These are phyloP conservation scores for Psilocybe subaeruginosa DNA, from an alignment of 768 basidiomycete species.

Conservation along the genomic window DNA sequence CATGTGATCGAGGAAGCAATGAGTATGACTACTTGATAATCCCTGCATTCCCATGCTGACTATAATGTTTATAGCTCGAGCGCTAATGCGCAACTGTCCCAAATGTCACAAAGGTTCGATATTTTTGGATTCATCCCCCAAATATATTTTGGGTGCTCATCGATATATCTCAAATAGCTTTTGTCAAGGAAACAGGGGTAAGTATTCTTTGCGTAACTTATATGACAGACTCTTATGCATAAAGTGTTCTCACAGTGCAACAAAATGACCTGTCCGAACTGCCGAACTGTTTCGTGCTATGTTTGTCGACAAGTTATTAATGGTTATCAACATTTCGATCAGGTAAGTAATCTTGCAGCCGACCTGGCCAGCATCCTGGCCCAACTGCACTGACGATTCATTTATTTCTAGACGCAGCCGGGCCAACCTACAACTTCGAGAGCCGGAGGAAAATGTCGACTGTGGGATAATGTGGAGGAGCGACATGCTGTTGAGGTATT, in stretches of 20 bases:
- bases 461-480: conserved; percentile 72
- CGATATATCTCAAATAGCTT: conserved; percentile 46
- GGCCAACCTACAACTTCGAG: conserved; percentile 25
- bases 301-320: conserved; percentile 73
- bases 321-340: conserved; percentile 79
- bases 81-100: conserved; percentile 88
- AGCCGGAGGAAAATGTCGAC: conserved; percentile 50
- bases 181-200: conserved; percentile 81
- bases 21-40: conserved; percentile 51
- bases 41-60: conserved; percentile 3
- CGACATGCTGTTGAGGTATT: conserved; percentile 68
- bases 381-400: neutral
- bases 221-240: neutral
- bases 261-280: conserved; percentile 86
- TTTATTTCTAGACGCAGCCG: conserved; percentile 13
- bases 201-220: conserved; percentile 23
- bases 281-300: conserved; percentile 79
- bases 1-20: conserved; percentile 92
- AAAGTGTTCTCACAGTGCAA: conserved; percentile 65
- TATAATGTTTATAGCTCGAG: conserved; percentile 52
- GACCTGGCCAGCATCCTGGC: neutral
- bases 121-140: neutral
- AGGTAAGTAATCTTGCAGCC: conserved; percentile 31
- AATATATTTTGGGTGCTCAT: conserved; percentile 1
- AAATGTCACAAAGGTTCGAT: conserved; percentile 74